Evolutionary conservation across 495 filamentous ascomycete species (phyloP), one percentile per base, ranked within the genome.

Genomic region (Xylaria bambusicola): DNA sequence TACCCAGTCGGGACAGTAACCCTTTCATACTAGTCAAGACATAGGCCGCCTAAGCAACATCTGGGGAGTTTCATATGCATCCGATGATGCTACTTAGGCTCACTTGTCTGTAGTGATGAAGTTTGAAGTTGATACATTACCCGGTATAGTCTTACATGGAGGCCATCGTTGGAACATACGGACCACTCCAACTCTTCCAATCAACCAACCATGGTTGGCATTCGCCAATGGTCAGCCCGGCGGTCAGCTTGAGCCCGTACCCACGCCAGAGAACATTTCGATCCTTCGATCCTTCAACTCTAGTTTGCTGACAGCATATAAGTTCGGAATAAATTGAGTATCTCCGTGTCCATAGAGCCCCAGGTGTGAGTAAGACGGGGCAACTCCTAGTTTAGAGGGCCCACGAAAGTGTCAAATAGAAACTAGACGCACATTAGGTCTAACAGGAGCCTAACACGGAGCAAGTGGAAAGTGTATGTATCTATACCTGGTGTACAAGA

Each of bases 151-250:
- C 5, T 10, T 33, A 33, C 50, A 13, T 29, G 55, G 23, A 33
- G 45, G 40, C 3, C 29, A 35, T 35, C 21, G 41, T 56, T 23
- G 53, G 53, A 48, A 56, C 18, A 56, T 56, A 56, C 53, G 53
- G 53, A 31, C 38, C 10, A 44, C 38, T 38, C 40, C 29, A 36
- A n/a, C n/a, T n/a, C n/a, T n/a, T n/a, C n/a, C n/a, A n/a, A n/a
- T n/a, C n/a, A n/a, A 46, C 41, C 41, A 24, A 33, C 29, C 29
- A 10, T 33, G 29, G 29, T 33, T 33, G 3, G n/a, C 33, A 13
- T 38, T 54, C 38, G 40, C 53, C 53, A 27, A 33, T 17, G 12
- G 53, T 47, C 40, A 45, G 53, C 41, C 26, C 41, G 18, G 36
- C 23, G 36, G 36, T 38, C 36, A 38, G 23, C 40, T 45, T 18